Base-by-base conservation (phyloP, 1,284 basidiomycete genomes). In the Trichosporon coremiiforme region DNA sequence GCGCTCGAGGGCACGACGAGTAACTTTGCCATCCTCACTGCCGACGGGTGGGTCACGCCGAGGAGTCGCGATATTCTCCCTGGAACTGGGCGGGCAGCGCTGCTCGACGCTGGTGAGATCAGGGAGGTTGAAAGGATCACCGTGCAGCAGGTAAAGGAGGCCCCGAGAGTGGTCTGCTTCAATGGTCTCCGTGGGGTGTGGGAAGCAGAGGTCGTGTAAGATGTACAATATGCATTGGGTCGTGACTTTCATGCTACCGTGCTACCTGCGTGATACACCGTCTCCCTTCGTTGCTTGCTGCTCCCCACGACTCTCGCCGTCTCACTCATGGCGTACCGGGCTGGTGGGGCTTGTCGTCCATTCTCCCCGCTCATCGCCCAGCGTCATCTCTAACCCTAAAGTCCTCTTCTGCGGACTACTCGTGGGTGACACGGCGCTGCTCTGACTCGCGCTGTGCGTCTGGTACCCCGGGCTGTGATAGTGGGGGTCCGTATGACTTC, bases 171-270 rank as follows among this genome's bases (percentile, higher is more conserved):
- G 2, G 75, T 80, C 20, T 81, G 79, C 33, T 81, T 81, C 67
- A 83, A 83, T 65, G 81, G 77, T 9, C 68, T 83, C 31, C 68
- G 81, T 73, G 80, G 80, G 10, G 76, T 81, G n/a, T 82, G 78
- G 77, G 78, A 80, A 66, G 78, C 75, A 4, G 75, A 78, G 67
- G 53, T 79, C 15, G 64, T 72, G 38, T 60, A 38, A 25, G 33
- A 66, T 33, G 50, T 55, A 66, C 65, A 55, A 55, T 31, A 55
- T 66, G 65, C 65, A 66, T 66, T 29, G 63, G 10, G 36, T 38
- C 62, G 35, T n/a, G 35, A 38, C 35, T 38, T 22, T 38, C 62
- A 38, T 41, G 35, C 62, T 64, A 38, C 36, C 36, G 36, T 38
- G 36, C 36, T 38, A 38, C 36, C 25, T 38, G 36, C 12, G 36